Evolutionary conservation across 306 rosid genomes (phyloP), one percentile per base, ranked within the genome.

Genomic region (Vicia villosa): DNA sequence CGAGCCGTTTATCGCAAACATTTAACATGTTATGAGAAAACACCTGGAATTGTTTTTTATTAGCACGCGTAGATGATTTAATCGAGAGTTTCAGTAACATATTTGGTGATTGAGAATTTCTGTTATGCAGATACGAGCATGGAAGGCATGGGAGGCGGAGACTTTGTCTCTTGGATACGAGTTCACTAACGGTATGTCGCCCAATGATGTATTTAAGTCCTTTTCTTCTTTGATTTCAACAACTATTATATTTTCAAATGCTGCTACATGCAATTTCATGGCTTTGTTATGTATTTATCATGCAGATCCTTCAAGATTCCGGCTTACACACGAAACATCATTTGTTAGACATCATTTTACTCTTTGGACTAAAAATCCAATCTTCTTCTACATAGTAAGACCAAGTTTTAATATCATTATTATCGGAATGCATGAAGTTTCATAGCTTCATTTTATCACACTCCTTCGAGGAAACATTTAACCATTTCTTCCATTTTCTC

Each of bases 61-160:
- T 22, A 22, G 24, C 24, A 22, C 24, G 2, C 24, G 2, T 22
- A 2, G 24, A 22, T 36, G 15, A 15, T 17, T 49, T 34, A 42
- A 66, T 14, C 20, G 8, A 45, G 59, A 42, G 30, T 54, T 32
- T 28, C 24, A 49, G 52, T 66, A 40, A 20, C 8, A 43, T 55
- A 41, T 20, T 49, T 19, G 59, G 11, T 43, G 57, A 49, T 41
- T 75, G 85, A 41, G 47, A 19, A n/a, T 54, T 80, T 73, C 74
- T 71, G 66, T 54, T 81, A 5, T 36, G 37, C 61, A 95, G 99
- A 95, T 91, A 70, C 91, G 97, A 58, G 97, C 95, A 61, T 95
- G 99, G 99, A 95, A 91, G 81, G 81, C 78, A 2, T 95, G 99
- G 99, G 99, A 95, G 74, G 80, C 40, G 36, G 99, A 95, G 81